phyloP scores from a whole-genome alignment of 75 land plant species.

The Selaginella tamariscina region DNA sequence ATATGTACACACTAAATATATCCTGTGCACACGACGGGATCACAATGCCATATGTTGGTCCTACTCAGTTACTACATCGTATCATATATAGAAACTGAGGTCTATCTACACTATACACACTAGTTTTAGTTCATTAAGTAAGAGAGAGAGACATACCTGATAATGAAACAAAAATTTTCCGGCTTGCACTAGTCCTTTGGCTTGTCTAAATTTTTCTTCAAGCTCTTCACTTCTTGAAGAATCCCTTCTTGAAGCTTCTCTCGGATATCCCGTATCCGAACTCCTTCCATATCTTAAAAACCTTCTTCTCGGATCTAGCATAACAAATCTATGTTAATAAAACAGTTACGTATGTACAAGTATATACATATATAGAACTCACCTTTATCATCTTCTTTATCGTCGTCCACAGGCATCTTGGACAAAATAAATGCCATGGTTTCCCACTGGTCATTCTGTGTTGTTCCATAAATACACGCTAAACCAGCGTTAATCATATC shows the following conservation, averaged over 20 bases:
- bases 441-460: slow-evolving; percentile 62
- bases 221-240: slow-evolving; percentile 9
- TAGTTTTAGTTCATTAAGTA: no score
- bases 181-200: slow-evolving; percentile 68
- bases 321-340: no score
- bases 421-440: slow-evolving; percentile 59
- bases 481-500: slow-evolving; percentile 56
- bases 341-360: no score
- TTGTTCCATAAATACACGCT: slow-evolving; percentile 60
- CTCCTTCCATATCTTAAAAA: no score
- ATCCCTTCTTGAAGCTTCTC: background rate
- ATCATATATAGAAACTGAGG: no score
- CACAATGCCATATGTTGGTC: no score
- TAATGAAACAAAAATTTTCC: slow-evolving; percentile 65
- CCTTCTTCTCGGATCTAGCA: no score
- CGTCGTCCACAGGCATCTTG: slow-evolving; percentile 31
- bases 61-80: no score
- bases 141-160: slow-evolving; percentile 38
- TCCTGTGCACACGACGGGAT: no score
- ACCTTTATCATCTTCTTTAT: background rate
- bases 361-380: background rate
- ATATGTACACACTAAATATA: no score
- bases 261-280: no score
- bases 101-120: no score
- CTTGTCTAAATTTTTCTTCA: slow-evolving; percentile 34